Evolutionary conservation across 202 grass and related monocot genomes (phyloP).

Genomic region (Digitaria exilis): DNA sequence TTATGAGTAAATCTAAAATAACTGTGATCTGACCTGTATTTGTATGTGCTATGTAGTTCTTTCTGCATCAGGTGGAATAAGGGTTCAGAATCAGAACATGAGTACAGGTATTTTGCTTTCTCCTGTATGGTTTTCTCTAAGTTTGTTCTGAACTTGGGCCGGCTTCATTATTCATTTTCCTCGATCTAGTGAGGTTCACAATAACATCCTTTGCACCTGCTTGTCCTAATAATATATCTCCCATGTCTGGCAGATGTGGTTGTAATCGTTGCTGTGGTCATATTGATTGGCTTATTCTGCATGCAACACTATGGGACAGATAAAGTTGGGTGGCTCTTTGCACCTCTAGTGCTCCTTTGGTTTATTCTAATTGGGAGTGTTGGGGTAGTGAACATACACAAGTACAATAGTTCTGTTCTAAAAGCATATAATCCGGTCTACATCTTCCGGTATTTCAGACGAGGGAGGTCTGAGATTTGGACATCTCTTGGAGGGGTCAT

Average conservation of each 20-base stretch:
- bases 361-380: constrained; percentile 74
- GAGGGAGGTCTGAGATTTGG: constrained; percentile 57
- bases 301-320: constrained; percentile 94
- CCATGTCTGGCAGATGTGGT: constrained; percentile 71
- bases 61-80: constrained; percentile 89
- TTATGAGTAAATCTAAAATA: constrained; percentile 19
- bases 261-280: constrained; percentile 78
- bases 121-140: constrained; percentile 18
- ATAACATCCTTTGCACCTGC: constrained; percentile 29
- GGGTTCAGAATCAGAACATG: constrained; percentile 81
- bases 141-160: background rate
- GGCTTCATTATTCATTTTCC: constrained; percentile 13
- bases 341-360: constrained; percentile 81
- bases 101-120: constrained; percentile 51
- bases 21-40: constrained; percentile 21
- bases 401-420: constrained; percentile 69
- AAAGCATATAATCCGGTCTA: constrained; percentile 83
- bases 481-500: constrained; percentile 82
- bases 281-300: constrained; percentile 93
- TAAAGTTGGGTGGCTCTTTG: constrained; percentile 99
- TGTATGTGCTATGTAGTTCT: constrained; percentile 67
- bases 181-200: constrained; percentile 36
- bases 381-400: constrained; percentile 75
- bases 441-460: constrained; percentile 58
- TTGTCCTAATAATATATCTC: constrained; percentile 37